phyloP scores from a whole-genome alignment of 192 early-diverging fungal genomes.

The Kappamyces sp. region DNA sequence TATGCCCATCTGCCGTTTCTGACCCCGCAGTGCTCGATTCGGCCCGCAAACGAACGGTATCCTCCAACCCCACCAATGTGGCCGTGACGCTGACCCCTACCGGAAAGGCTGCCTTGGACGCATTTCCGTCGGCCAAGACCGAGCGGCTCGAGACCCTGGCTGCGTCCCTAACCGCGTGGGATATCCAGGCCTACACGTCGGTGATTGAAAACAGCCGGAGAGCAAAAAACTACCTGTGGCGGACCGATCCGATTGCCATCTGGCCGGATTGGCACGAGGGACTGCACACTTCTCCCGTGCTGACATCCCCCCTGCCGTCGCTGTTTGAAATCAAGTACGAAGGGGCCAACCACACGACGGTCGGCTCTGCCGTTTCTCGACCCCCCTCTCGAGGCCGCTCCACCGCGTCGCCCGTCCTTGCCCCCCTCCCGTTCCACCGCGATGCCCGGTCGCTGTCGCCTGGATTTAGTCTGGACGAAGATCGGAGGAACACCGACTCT shows the following conservation, averaged over 20 bases:
- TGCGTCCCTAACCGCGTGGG: constrained; percentile 5
- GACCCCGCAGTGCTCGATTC: not conserved
- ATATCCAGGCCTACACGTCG: constrained; percentile 9
- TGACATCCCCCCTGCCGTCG: constrained; percentile 3
- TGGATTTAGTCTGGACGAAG: constrained; percentile 1
- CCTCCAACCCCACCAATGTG: not conserved
- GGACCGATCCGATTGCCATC: constrained; percentile 4
- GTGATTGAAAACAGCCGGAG: constrained; percentile 9
- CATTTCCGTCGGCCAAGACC: constrained; percentile 5
- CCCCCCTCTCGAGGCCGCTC: not conserved
- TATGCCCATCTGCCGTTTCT: not conserved
- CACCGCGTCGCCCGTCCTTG: constrained; percentile 6
- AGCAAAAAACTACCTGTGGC: constrained; percentile 9
- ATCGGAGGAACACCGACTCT: not conserved
- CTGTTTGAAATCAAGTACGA: not conserved
- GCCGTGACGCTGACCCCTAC: not conserved
- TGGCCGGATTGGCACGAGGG: constrained; percentile 17
- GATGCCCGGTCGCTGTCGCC: not conserved
- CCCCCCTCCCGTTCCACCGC: constrained; percentile 9
- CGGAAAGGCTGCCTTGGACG: not conserved
- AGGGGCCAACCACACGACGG: not conserved
- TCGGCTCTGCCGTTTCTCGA: not conserved
- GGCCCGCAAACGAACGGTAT: not conserved
- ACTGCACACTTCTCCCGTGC: constrained; percentile 7
- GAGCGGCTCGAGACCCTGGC: constrained; percentile 14